Evolutionary conservation across 1,284 basidiomycete species (phyloP).

Genomic region (Athelia sp.): DNA sequence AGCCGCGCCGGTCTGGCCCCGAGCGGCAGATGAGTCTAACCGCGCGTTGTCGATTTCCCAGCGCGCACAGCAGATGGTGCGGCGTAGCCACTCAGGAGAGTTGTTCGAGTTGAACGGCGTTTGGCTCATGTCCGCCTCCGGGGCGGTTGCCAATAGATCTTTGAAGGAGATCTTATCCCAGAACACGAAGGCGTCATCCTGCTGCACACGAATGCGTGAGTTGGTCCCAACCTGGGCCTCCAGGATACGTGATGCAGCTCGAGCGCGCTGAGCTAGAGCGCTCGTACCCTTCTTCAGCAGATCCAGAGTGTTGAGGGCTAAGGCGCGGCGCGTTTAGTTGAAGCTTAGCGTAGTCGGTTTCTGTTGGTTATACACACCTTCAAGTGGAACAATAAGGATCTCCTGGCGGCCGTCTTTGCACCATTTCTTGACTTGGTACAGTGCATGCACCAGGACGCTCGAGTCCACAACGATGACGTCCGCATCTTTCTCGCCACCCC

Average conservation of each 20-base stretch:
- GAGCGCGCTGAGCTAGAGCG: conserved; percentile 73
- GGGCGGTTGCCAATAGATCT: conserved; percentile 16
- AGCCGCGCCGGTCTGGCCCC: conserved; percentile 13
- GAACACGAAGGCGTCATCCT: conserved; percentile 71
- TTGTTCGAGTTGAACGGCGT: conserved; percentile 21
- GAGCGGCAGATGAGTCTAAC: conserved; percentile 19
- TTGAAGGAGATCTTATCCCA: conserved; percentile 66
- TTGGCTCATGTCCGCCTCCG: conserved; percentile 16
- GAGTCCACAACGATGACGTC: conserved; percentile 81
- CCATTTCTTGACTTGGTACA: conserved; percentile 80
- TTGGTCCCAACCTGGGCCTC: conserved; percentile 80
- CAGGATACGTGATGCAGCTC: conserved; percentile 75
- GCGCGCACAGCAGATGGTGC: conserved; percentile 73
- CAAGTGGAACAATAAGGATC: conserved; percentile 77
- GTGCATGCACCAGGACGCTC: conserved; percentile 80
- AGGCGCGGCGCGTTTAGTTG: conserved; percentile 5
- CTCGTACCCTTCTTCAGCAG: conserved; percentile 87
- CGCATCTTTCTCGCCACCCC: conserved; percentile 48
- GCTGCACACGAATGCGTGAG: conserved; percentile 70
- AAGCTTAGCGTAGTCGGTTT: neutral
- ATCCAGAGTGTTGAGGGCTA: conserved; percentile 90
- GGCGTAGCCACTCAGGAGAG: conserved; percentile 76
- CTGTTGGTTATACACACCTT: conserved; percentile 53
- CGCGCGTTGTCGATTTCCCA: conserved; percentile 60
- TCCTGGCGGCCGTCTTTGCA: conserved; percentile 67